phyloP scores from a whole-genome alignment of 2,329 filamentous ascomycete species.

The Nothopassalora personata region DNA sequence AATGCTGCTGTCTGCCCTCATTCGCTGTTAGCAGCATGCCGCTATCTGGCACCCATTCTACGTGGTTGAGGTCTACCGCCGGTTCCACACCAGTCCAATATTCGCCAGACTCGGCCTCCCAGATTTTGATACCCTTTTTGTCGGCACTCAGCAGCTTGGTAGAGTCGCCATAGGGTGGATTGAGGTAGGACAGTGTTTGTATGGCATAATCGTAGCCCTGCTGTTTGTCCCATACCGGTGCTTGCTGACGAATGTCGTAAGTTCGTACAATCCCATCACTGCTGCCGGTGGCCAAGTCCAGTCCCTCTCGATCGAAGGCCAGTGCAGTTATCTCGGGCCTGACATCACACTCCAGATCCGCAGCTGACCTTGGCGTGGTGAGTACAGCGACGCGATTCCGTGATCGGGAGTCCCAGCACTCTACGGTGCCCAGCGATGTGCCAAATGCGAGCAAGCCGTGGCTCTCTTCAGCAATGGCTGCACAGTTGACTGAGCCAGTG shows the following conservation, averaged over 20 bases:
- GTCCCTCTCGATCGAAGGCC: constrained; percentile 75
- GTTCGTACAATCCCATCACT: constrained; percentile 82
- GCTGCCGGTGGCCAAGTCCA: constrained; percentile 82
- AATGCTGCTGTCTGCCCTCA: constrained; percentile 89
- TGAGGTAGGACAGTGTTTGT: constrained; percentile 68
- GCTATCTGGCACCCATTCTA: constrained; percentile 85
- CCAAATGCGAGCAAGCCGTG: constrained; percentile 92
- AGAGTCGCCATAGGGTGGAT: constrained; percentile 43
- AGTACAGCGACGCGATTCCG: constrained; percentile 76
- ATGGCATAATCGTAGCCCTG: constrained; percentile 94
- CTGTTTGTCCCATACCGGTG: constrained; percentile 82
- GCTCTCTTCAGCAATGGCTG: constrained; percentile 77
- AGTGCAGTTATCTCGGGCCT: constrained; percentile 73
- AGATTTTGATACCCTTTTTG: constrained; percentile 95
- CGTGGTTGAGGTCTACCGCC: constrained; percentile 87
- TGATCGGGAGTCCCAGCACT: constrained; percentile 90
- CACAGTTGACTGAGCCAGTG: constrained; percentile 80
- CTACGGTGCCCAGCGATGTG: constrained; percentile 88
- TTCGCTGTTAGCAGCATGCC: constrained; percentile 97
- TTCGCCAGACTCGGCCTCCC: constrained; percentile 74
- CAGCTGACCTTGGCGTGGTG: constrained; percentile 43
- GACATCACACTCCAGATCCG: constrained; percentile 26
- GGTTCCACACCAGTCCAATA: constrained; percentile 97
- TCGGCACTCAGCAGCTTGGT: constrained; percentile 59
- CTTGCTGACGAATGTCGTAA: constrained; percentile 84